Evolutionary conservation across 2,329 filamentous ascomycete species (phyloP).

Genomic region (Trichoderma koningii): DNA sequence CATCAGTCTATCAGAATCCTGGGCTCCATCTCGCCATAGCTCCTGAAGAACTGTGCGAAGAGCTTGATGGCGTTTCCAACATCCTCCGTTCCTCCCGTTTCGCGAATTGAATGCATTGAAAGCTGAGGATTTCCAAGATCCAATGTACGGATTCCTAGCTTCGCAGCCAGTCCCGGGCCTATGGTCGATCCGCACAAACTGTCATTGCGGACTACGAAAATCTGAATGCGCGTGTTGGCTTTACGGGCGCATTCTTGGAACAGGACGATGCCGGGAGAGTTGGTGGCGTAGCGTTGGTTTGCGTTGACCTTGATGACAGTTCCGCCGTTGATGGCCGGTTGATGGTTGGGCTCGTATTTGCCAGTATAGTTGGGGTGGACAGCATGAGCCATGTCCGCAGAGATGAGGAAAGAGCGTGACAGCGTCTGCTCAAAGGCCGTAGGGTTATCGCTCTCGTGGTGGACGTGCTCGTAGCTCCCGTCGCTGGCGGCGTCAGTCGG

Average conservation of each 20-base stretch:
- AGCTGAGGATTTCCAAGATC: slow-evolving; percentile 93
- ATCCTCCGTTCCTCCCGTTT: slow-evolving; percentile 86
- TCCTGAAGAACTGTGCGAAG: slow-evolving; percentile 83
- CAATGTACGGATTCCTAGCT: slow-evolving; percentile 81
- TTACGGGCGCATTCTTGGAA: slow-evolving; percentile 80
- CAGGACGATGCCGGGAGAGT: slow-evolving; percentile 90
- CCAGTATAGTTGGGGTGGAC: slow-evolving; percentile 91
- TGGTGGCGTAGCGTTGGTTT: slow-evolving; percentile 95
- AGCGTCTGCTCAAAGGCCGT: slow-evolving; percentile 94
- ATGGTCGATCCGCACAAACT: slow-evolving; percentile 94
- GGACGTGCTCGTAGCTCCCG: slow-evolving; percentile 57
- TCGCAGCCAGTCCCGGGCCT: slow-evolving; percentile 90
- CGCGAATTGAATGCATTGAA: slow-evolving; percentile 95
- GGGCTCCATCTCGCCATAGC: slow-evolving; percentile 79
- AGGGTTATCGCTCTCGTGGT: slow-evolving; percentile 62
- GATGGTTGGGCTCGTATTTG: slow-evolving; percentile 90
- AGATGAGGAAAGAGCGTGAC: slow-evolving; percentile 87
- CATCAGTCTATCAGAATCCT: slow-evolving; percentile 78
- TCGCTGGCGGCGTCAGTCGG: slow-evolving; percentile 69
- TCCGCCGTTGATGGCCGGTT: slow-evolving; percentile 94
- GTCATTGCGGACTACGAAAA: slow-evolving; percentile 96
- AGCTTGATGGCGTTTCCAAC: slow-evolving; percentile 82
- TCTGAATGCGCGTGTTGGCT: slow-evolving; percentile 80
- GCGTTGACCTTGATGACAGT: slow-evolving; percentile 98
- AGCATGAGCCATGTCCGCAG: slow-evolving; percentile 96